Evolutionary conservation across 1,139 yeast species (phyloP), one percentile per base, ranked within the genome.

Genomic region (Suhomyces ambrosiae): DNA sequence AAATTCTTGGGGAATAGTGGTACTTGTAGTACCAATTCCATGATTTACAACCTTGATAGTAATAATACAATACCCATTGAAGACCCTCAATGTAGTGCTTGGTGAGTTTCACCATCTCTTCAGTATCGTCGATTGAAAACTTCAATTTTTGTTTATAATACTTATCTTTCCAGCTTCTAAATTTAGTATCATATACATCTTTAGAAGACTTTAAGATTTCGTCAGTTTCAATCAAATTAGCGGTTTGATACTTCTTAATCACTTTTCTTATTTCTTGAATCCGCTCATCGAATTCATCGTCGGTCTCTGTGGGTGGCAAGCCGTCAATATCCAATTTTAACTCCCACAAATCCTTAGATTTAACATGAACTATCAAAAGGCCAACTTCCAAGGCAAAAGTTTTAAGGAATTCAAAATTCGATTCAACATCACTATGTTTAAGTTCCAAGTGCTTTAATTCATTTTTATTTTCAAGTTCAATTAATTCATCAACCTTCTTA

Each of bases 11-110:
- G 9, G 97, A 79, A 61, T 90, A 90, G 60, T 90, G 96, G 61
- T 86, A 87, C 49, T 72, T 78, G 59, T 77, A 90, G 58, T 79
- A 90, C 97, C 97, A 90, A 40, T 87, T 84, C 97, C 97, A 90
- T 2, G 97, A 88, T 32, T 86, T 86, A 56, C 87, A 83, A 16
- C 97, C 97, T 50, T 78, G 77, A 56, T 88, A 90, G 61, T 90
- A 90, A 63, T 90, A 90, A 55, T 77, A 83, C 61, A 90, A 71
- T 11, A 90, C 97, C 97, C 97, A 90, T 63, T 90, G 97, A 47
- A 90, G 72, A 50, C 97, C 97, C 63, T 90, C 96, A 32, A 90
- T 71, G 56, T 89, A 90, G 60, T 88, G 90, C 49, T 81, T 81
- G n/a, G 95, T 77, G 52, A 88, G 60, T 21, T 76, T 76, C 14